These are phyloP conservation scores for Didymella glomerata DNA, from an alignment of 2,329 filamentous ascomycete genomes.

Conservation along the genomic window DNA sequence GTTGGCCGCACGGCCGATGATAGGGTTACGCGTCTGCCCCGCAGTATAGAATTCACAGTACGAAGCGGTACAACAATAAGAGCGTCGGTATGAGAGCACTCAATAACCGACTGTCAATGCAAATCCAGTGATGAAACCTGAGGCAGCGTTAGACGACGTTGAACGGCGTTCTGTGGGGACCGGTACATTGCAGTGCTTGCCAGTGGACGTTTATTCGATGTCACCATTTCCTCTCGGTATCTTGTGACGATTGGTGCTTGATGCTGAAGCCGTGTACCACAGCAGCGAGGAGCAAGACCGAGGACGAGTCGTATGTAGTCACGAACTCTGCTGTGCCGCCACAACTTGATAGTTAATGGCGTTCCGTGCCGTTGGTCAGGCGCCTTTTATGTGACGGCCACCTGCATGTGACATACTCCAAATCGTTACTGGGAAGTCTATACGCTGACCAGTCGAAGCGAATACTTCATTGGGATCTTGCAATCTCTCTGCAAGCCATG, in stretches of 20 bases:
- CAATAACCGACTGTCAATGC: constrained; percentile 24
- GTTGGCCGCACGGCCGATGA: constrained; percentile 18
- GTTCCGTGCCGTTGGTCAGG: constrained; percentile 7
- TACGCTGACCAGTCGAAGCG: constrained; percentile 8
- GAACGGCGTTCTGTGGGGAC: constrained; percentile 5
- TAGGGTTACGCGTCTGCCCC: constrained; percentile 38
- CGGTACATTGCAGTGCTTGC: background rate
- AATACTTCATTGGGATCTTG: constrained; percentile 22
- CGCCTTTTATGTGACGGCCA: constrained; percentile 22
- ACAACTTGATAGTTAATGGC: constrained; percentile 5
- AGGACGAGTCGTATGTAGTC: background rate
- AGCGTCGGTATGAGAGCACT: constrained; percentile 3
- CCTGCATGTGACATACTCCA: constrained; percentile 34
- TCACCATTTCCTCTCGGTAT: background rate
- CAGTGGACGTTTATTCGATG: constrained; percentile 1
- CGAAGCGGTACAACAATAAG: constrained; percentile 11
- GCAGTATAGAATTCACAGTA: constrained; percentile 41
- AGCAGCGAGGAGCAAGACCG: constrained; percentile 2
- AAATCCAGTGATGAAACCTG: background rate
- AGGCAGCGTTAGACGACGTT: constrained; percentile 15
- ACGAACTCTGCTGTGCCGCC: constrained; percentile 2
- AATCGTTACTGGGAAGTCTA: constrained; percentile 37
- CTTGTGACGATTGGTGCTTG: constrained; percentile 3
- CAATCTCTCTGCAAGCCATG: constrained; percentile 18
- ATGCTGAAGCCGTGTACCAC: constrained; percentile 23